Evolutionary conservation across 2,329 filamentous ascomycete genomes (phyloP), one percentile per base, ranked within the genome.

Genomic region (Cadophora sp.): DNA sequence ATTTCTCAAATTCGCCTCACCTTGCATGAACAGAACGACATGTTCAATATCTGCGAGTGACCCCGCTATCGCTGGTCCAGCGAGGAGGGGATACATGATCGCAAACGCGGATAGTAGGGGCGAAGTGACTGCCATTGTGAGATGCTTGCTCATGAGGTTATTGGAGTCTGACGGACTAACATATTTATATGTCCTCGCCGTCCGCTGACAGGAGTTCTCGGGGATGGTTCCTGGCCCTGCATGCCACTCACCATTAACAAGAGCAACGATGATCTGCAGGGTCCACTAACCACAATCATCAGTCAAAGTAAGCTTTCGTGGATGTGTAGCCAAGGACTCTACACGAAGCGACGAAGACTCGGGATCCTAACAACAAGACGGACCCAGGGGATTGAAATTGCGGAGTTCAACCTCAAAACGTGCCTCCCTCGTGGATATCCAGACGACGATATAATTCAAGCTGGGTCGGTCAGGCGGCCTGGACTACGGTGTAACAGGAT

Each of bases 11-110:
- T 16, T 9, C 70, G 55, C 36, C 33, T 77, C 78, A 68, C 78
- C 78, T 78, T 86, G 84, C 84, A 87, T 87, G 76, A 86, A 86
- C 13, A 86, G 81, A 13, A 86, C 81, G 33, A 86, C 84, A 83
- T 87, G 84, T 27, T 86, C 80, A 66, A 87, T 83, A 65, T 86
- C 84, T 30, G 78, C 79, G 41, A 85, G 76, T 8, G 81, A 82
- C 2, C 78, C 79, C 27, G 68, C 68, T 27, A 70, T 30, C 13
- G 62, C 69, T 58, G 68, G 27, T 16, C 14, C 64, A 4, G 68
- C 63, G 33, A 71, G 55, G 33, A 72, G 59, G 30, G 70, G 69
- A 58, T 62, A 68, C 69, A 73, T 72, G 43, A 70, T 64, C 41
- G 59, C 64, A 36, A 70, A 43, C 2, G 66, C 64, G 45, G 64